Evolutionary conservation across 257 asterid species (phyloP).

Genomic region (Anisodus tanguticus): DNA sequence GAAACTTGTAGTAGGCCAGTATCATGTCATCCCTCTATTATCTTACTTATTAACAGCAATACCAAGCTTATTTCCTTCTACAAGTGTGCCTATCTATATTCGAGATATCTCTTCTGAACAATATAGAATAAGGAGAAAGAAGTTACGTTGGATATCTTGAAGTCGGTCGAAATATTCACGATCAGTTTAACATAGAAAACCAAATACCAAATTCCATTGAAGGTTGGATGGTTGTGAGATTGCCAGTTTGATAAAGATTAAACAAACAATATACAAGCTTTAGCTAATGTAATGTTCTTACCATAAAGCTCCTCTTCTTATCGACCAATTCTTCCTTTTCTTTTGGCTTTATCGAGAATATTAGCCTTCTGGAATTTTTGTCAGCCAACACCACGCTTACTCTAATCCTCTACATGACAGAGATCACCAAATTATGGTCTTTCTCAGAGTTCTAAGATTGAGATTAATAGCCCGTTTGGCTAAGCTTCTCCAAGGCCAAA

Average conservation of each 20-base stretch:
- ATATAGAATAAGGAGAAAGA: conserved; percentile 1
- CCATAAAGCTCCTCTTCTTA: conserved; percentile 83
- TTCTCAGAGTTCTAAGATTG: conserved; percentile 25
- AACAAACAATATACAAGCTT: neutral
- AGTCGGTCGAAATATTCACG: neutral
- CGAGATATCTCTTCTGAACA: neutral
- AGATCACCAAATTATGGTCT: conserved; percentile 23
- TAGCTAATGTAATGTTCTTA: conserved; percentile 37
- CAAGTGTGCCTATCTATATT: neutral
- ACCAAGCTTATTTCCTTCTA: neutral
- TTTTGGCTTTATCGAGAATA: conserved; percentile 69
- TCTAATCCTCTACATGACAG: conserved; percentile 63
- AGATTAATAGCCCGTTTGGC: neutral
- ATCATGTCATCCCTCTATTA: neutral
- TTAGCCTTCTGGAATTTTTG: conserved; percentile 72
- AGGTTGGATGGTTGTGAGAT: neutral
- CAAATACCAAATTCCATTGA: neutral
- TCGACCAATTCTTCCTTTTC: conserved; percentile 80
- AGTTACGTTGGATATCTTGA: neutral
- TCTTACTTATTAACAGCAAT: neutral
- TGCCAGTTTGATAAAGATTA: neutral
- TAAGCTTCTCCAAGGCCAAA: no score
- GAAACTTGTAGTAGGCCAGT: neutral
- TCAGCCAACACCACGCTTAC: conserved; percentile 75
- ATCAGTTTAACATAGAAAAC: neutral